Evolutionary conservation across 495 filamentous ascomycete genomes (phyloP), one percentile per base, ranked within the genome.

Genomic region (Penicillium pancosmium): DNA sequence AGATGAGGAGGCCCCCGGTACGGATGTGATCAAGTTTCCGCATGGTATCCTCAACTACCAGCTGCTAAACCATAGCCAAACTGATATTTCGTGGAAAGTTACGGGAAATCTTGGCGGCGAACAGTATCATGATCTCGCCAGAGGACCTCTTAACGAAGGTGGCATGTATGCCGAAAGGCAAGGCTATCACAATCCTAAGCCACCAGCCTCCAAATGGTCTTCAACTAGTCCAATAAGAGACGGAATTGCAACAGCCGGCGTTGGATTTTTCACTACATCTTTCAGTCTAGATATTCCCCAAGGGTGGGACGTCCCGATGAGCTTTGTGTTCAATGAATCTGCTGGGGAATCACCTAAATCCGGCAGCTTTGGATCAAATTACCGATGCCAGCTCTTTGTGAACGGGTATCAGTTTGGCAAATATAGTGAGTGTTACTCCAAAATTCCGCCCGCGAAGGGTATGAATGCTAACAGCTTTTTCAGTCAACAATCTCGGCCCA

Each of bases 341-440:
- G 16, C 15, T 10, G 16, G 7, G 7, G 7, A 16, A 16, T 44
- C 41, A 16, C 36, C 52, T 15, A 9, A 15, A 0, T 9, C 15
- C 13, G 25, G 15, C 13, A 49, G 55, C 1, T 8, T 8, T 3
- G 62, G 68, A 2, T 52, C 58, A 0, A 64, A 67, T 34, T 88
- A 82, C 64, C 70, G 84, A 9, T 79, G 74, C 2, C 79, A 83
- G 70, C 63, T 90, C 2, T 91, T 74, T 60, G 79, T 91, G 43
- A 90, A 90, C 66, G 88, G 88, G 5, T 91, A 80, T 59, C 86
- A 90, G 64, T 90, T 84, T 64, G 87, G 87, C 7, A 86, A 88
- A 67, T 86, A 86, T 52, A 59, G 65, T 70, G 60, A 23, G 60
- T 65, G 11, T 11, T 6, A 43, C 31, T 21, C 8, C 13, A 8